A percentile compares a stretch with the other conserved stretches of the same genome.
These are phyloP conservation scores for Penicillium concentricum DNA, from an alignment of 2,329 filamentous ascomycete genomes.

Conservation along the genomic window DNA sequence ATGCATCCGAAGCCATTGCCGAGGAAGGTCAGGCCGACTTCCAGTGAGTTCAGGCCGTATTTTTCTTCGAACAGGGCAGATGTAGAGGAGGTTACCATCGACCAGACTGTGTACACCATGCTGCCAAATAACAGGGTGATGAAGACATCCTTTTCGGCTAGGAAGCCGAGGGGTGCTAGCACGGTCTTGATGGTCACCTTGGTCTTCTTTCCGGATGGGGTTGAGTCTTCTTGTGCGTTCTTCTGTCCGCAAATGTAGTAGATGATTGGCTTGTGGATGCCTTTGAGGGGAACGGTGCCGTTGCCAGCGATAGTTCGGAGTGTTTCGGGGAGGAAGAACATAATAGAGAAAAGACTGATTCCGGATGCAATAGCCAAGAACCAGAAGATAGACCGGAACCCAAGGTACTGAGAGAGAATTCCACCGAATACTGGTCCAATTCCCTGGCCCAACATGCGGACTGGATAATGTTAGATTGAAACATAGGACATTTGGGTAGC, in stretches of 20 bases:
- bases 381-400: slow-evolving; percentile 43
- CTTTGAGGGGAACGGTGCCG: slow-evolving; percentile 40
- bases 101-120: slow-evolving; percentile 50
- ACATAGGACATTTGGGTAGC: background rate
- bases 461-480: slow-evolving; percentile 17
- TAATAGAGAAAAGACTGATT: slow-evolving; percentile 37
- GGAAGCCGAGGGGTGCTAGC: slow-evolving; percentile 41
- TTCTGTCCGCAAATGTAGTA: slow-evolving; percentile 28
- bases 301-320: slow-evolving; percentile 48
- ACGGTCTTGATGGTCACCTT: slow-evolving; percentile 37
- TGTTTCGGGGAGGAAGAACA: slow-evolving; percentile 49
- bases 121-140: slow-evolving; percentile 46
- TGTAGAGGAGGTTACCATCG: slow-evolving; percentile 50
- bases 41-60: slow-evolving; percentile 41
- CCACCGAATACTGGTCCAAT: slow-evolving; percentile 49
- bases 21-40: slow-evolving; percentile 45
- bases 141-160: slow-evolving; percentile 50
- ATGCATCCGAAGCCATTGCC: slow-evolving; percentile 46
- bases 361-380: slow-evolving; percentile 41
- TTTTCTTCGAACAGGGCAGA: slow-evolving; percentile 37
- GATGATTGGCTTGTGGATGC: slow-evolving; percentile 44
- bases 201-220: slow-evolving; percentile 14
- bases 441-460: slow-evolving; percentile 46
- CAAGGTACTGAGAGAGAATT: slow-evolving; percentile 34
- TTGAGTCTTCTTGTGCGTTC: slow-evolving; percentile 14